Conservation (phyloP, 192 early-diverging fungal genomes). For the Coemansia sp. region DNA sequence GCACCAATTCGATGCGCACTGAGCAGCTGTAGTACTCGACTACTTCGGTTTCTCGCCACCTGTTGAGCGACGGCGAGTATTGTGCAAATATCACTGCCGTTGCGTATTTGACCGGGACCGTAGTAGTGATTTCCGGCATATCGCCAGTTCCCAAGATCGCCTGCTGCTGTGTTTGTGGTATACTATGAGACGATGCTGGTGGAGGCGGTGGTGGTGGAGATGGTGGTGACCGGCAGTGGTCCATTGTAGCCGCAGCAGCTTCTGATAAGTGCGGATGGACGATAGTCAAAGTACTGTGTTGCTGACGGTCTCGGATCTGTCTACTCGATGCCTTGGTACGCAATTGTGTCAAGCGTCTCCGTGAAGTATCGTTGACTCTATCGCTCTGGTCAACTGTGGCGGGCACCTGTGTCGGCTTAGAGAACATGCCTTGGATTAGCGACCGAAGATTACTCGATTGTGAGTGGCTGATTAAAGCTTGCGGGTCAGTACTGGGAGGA, state of each 20-base stretch:
- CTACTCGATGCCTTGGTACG: not conserved
- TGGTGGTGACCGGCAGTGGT: not conserved
- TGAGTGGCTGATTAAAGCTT: too few relatives aligned
- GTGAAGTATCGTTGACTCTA: not conserved
- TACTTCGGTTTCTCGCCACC: constrained; percentile 46
- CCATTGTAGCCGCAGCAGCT: not conserved
- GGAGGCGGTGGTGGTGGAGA: not conserved
- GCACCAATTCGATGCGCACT: constrained; percentile 46
- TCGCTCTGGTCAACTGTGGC: not conserved
- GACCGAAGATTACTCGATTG: not conserved
- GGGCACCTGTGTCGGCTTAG: not conserved
- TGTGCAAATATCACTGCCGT: constrained; percentile 39
- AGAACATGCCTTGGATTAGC: constrained; percentile 3
- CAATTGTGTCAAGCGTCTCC: not conserved
- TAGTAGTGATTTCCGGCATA: constrained; percentile 14
- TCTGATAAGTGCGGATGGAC: constrained; percentile 19
- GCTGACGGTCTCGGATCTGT: not conserved
- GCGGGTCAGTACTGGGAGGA: not conserved
- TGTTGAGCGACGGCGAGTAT: constrained; percentile 52
- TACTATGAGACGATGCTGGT: not conserved
- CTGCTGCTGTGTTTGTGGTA: not conserved
- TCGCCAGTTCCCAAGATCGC: not conserved
- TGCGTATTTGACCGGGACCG: constrained; percentile 31
- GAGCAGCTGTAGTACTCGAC: constrained; percentile 56
- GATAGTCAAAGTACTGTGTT: constrained; percentile 7